These are phyloP conservation scores for Sophora flavescens DNA, from an alignment of 306 rosid species.

Conservation along the genomic window DNA sequence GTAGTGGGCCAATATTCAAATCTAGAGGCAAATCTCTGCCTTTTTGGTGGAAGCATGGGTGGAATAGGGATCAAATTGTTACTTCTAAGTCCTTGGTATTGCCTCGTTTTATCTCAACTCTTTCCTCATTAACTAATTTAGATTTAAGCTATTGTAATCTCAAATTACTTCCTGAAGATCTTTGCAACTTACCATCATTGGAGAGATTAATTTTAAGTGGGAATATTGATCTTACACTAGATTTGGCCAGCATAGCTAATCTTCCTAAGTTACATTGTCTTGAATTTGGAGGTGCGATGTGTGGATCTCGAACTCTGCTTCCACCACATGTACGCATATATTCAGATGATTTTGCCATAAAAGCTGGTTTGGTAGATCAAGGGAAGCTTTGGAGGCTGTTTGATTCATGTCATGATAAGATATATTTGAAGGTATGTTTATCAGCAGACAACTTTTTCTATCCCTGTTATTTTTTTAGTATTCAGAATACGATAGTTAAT, in stretches of 20 bases:
- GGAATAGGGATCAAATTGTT: too few species aligned
- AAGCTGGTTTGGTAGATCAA: constrained; percentile 24
- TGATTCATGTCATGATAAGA: constrained; percentile 2
- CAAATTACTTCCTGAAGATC: constrained; percentile 5
- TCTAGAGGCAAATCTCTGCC: not conserved
- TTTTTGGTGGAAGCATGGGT: too few species aligned
- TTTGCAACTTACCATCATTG: constrained; percentile 34
- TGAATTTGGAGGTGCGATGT: constrained; percentile 18
- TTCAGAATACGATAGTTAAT: not conserved
- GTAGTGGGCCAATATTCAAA: not conserved
- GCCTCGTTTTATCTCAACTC: not conserved
- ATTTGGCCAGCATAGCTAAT: constrained; percentile 5
- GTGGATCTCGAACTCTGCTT: too few species aligned
- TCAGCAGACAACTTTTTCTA: not conserved
- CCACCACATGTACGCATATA: too few species aligned
- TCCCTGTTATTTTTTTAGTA: not conserved
- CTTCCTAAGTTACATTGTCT: constrained; percentile 37
- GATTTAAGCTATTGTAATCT: constrained; percentile 41
- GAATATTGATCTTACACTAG: constrained; percentile 9
- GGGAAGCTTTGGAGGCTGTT: constrained; percentile 36
- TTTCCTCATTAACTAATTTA: constrained; percentile 4
- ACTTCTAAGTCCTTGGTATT: not conserved
- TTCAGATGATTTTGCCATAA: not conserved
- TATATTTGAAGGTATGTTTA: not conserved
- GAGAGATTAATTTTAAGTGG: constrained; percentile 30